Percentiles rank a stretch among this genome's conserved stretches.
phyloP scores from a whole-genome alignment of 208 protist species.

The Leishmania major region DNA sequence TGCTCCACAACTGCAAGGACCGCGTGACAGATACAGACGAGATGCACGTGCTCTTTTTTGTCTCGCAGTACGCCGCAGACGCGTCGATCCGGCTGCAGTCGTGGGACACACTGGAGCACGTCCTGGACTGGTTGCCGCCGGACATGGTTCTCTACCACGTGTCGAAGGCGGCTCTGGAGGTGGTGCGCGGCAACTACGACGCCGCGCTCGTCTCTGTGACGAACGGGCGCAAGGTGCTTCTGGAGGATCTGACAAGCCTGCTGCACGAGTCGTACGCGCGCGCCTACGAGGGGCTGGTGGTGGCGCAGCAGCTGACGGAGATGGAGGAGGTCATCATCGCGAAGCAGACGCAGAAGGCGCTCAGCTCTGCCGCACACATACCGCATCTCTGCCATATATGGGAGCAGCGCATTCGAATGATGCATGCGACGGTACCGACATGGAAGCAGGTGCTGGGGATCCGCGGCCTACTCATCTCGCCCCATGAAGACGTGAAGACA shows the following conservation, averaged over 20 bases:
- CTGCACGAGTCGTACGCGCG: conserved; percentile 88
- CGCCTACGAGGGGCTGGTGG: conserved; percentile 95
- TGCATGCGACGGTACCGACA: conserved; percentile 91
- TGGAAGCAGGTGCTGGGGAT: conserved; percentile 97
- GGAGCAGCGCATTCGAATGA: conserved; percentile 91
- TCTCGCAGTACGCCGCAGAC: conserved; percentile 86
- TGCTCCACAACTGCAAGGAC: conserved; percentile 36
- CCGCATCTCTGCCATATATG: conserved; percentile 90
- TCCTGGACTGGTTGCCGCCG: conserved; percentile 57
- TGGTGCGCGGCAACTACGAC: conserved; percentile 62
- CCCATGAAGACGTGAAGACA: conserved; percentile 92
- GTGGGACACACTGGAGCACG: conserved; percentile 66
- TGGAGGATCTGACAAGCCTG: conserved; percentile 74
- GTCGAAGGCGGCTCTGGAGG: conserved; percentile 57
- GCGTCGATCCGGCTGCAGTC: conserved; percentile 79
- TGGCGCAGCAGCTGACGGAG: conserved; percentile 97
- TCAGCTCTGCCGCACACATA: conserved; percentile 66
- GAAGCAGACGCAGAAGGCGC: conserved; percentile 51
- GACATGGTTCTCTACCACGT: conserved; percentile 73
- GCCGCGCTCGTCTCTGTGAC: conserved; percentile 47
- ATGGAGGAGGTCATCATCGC: conserved; percentile 98
- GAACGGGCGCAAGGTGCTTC: conserved; percentile 65
- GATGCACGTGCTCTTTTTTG: conserved; percentile 62
- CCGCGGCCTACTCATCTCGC: conserved; percentile 92
- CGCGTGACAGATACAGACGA: conserved; percentile 44